Base-by-base conservation (phyloP, 2,329 filamentous ascomycete species). In the Zymoseptoria tritici region DNA sequence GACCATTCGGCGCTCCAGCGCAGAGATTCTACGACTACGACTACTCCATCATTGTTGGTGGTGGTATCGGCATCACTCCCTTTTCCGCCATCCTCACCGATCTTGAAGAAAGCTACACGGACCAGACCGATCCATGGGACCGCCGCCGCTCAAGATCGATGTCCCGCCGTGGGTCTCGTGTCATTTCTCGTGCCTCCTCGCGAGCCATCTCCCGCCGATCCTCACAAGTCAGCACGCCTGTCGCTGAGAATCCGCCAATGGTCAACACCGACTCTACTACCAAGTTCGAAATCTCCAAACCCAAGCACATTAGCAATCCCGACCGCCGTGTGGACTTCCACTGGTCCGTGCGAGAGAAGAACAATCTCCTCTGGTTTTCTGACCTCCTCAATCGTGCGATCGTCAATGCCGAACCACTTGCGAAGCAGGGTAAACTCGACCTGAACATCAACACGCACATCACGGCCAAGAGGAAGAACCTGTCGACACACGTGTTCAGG, bases 21-120 rank as follows among this genome's bases (percentile, higher is more conserved):
- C 82, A 84, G 62, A 75, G 81, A 0, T 84, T 84, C 68, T 82
- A 83, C 60, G 81, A 84, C 59, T 84, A 82, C 57, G 76, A 78
- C n/a, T 79, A 83, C 49, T 77, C 77, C 29, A 77, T 84, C 58
- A 79, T 85, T 49, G 78, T 84, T 24, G 82, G 81, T 1, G 79
- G 79, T 2, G 82, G 82, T 0, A 83, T 84, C 9, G 82, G 82
- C 7, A 79, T 85, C 2, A 84, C 82, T 0, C 82, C 82, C 0
- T 84, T 84, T 60, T 81, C 80, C 0, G 82, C 80, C 0, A 82
- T 85, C 22, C 71, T 85, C 1, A 80, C 79, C 1, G 81, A 85
- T 59, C 70, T 84, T 0, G 81, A 83, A 68, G 74, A 75, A 31
- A 66, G 63, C 49, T 64, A 61, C 57, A 60, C 56, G n/a, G 61